Percentiles rank a stretch among this genome's conserved stretches.
phyloP scores from a whole-genome alignment of 1,139 yeast species.

The Hyphopichia pseudoburtonii region DNA sequence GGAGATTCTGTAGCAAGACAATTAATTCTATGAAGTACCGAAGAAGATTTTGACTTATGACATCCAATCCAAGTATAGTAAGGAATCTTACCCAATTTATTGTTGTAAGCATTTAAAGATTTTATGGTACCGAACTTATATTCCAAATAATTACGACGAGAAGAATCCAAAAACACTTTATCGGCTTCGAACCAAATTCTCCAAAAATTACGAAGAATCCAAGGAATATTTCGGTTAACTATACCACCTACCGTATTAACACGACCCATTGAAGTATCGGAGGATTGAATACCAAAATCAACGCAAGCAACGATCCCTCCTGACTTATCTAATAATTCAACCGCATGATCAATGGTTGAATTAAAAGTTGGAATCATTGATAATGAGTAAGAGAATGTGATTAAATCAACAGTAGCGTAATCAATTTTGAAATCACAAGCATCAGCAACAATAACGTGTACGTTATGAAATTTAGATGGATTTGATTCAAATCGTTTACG shows the following conservation, averaged over 20 bases:
- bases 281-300: constrained; percentile 77
- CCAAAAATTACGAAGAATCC: constrained; percentile 82
- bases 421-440: constrained; percentile 68
- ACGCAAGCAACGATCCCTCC: constrained; percentile 73
- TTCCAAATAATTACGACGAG: constrained; percentile 80
- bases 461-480: constrained; percentile 55
- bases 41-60: constrained; percentile 61
- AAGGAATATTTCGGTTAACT: constrained; percentile 67
- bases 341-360: constrained; percentile 74
- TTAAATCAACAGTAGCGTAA: constrained; percentile 49
- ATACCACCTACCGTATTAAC: constrained; percentile 75
- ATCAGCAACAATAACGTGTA: constrained; percentile 69
- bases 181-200: constrained; percentile 86
- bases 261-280: constrained; percentile 66
- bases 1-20: constrained; percentile 81
- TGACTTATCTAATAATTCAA: constrained; percentile 49
- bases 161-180: constrained; percentile 73
- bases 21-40: constrained; percentile 62
- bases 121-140: constrained; percentile 79
- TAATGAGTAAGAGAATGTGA: constrained; percentile 76
- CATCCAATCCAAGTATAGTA: constrained; percentile 84
- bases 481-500: constrained; percentile 48
- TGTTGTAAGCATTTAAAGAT: constrained; percentile 66
- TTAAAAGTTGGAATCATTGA: constrained; percentile 85
- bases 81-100: constrained; percentile 68